Evolutionary conservation across 208 protist species (phyloP).

Genomic region (Naegleria gruberi): DNA sequence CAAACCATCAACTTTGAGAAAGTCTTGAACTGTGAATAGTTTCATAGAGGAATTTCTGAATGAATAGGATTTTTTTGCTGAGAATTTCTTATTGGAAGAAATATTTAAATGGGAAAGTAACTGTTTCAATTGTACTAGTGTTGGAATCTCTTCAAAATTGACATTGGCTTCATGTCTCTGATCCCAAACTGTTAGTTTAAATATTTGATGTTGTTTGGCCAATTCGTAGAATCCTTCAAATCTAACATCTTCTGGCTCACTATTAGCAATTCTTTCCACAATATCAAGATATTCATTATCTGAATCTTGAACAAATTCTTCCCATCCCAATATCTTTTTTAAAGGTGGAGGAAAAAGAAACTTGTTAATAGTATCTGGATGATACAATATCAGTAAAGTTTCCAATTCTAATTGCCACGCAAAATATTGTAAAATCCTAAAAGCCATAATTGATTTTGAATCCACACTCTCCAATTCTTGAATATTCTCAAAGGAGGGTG

Average conservation of each 20-base stretch:
- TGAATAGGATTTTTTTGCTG: neutral
- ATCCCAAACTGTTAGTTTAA: neutral
- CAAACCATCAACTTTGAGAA: neutral
- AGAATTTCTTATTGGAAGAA: neutral
- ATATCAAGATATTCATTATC: neutral
- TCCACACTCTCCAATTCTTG: neutral
- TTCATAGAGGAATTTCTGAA: neutral
- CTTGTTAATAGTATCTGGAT: neutral
- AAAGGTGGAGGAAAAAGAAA: neutral
- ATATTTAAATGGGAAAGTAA: neutral
- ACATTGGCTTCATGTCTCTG: neutral
- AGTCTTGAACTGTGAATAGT: neutral
- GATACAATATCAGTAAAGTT: neutral
- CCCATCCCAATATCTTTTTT: neutral
- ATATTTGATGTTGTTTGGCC: neutral
- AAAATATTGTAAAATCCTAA: neutral
- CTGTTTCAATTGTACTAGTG: neutral
- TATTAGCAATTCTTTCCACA: neutral
- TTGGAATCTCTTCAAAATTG: neutral
- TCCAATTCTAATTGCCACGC: neutral
- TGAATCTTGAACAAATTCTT: neutral
- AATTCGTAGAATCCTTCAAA: neutral
- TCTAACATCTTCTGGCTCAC: neutral
- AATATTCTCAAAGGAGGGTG: too few species aligned
- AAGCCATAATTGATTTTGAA: neutral